Base-by-base conservation (phyloP, 106 monocot genomes). In the Platanthera zijinensis region DNA sequence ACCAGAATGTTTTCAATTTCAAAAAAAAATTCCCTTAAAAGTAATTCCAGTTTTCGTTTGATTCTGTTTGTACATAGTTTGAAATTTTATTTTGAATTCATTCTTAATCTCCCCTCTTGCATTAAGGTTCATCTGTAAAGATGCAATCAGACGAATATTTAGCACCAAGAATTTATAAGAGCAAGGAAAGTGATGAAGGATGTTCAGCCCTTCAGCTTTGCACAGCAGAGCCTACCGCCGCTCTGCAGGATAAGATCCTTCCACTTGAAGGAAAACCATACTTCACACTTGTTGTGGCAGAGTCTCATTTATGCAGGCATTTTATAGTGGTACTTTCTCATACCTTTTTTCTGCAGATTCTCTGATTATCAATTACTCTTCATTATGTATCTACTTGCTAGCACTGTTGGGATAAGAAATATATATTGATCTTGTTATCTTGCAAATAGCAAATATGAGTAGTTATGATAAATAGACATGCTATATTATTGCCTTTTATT, bases 201-300 rank as follows among this genome's bases (percentile, higher is more conserved):
- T 66, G 66, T 32, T 66, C 12, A 32, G 30, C 66, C 66, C 59
- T 61, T 61, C 59, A 61, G 7, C 59, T 61, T 61, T 21, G 6
- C 21, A 30, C 32, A 10, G 11, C 66, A 66, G 66, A 8, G 8
- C 11, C 17, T 66, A 4, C 10, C 10, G 32, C 5, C 30, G 12
- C 32, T 66, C 30, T 10, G 32, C 17, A 32, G 28, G 32, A 66
- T 66, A 66, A 30, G 25, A 66, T 66, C 13, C 12, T 32, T 66
- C 66, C 28, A 32, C 66, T 66, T 30, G 66, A 66, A 66, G 66
- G 66, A 66, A 66, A 66, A 30, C 66, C 66, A 13, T 66, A 66
- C 32, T 66, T 66, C 32, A 66, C 66, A 11, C 0, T 12, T 66
- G 32, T 66, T 1, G 12, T 66, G 66, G 66, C 32, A 30, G 11